phyloP scores from a whole-genome alignment of 179 eudicot genomes.

The Beta corolliflora region DNA sequence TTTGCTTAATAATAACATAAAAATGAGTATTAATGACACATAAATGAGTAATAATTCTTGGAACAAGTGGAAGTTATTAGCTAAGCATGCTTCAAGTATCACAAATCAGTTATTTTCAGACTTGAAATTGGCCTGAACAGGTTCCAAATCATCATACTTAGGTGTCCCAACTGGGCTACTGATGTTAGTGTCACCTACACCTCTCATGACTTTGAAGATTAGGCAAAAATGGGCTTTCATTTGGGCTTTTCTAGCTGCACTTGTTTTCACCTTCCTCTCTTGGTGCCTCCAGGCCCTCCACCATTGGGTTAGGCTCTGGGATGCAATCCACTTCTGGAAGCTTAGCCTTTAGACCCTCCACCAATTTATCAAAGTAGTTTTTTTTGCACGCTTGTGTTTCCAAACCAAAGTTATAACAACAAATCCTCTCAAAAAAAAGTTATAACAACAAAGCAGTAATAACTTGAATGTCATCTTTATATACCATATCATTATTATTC shows the following conservation, averaged over 20 bases:
- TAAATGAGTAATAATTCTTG: too few relatives aligned
- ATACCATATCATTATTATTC: too few relatives aligned
- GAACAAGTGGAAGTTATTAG: not conserved
- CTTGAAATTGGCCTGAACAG: not conserved
- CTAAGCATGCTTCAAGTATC: not conserved
- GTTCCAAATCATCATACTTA: not conserved
- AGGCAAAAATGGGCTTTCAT: not conserved
- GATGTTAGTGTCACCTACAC: not conserved
- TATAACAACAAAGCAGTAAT: not conserved
- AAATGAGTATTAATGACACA: too few relatives aligned
- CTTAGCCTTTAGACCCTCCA: not conserved
- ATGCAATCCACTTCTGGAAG: slow-evolving; percentile 14
- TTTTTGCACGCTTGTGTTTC: slow-evolving; percentile 16
- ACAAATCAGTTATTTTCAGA: not conserved
- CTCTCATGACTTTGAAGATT: not conserved
- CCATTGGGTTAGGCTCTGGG: not conserved
- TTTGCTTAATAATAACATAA: too few relatives aligned
- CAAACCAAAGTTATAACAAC: not conserved
- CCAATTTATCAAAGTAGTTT: slow-evolving; percentile 6
- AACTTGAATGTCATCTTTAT: too few relatives aligned
- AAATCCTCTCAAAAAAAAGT: not conserved
- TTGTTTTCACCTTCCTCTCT: not conserved
- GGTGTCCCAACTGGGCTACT: slow-evolving; percentile 2
- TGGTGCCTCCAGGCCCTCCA: not conserved
- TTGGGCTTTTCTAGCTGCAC: not conserved